Evolutionary conservation across 2,329 filamentous ascomycete genomes (phyloP), one percentile per base, ranked within the genome.

Genomic region (Davidsoniella australis): DNA sequence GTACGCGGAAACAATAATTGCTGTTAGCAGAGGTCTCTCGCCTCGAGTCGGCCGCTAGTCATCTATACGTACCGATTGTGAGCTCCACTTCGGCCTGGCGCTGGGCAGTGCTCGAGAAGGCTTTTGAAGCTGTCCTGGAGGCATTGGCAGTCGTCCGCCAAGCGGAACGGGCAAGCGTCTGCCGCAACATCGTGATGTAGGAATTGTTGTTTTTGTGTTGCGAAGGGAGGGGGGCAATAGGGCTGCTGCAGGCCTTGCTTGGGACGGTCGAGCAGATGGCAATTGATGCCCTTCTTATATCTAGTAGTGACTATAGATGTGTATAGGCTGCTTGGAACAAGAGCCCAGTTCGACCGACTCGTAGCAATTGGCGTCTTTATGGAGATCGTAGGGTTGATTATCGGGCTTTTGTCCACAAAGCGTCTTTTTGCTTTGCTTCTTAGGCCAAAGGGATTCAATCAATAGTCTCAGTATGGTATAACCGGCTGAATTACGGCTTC

Each of bases 11-110:
- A 26, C 14, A 37, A 33, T 12, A 40, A 38, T 43, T 38, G 12
- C 41, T 20, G 40, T 42, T 48, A 48, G 61, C 68, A 59, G 68
- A 63, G 59, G 54, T 54, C 37, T 26, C 39, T 54, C 44, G 41
- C 39, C 7, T 33, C 12, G 3, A 9, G 16, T 37, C n/a, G 10
- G 7, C 12, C n/a, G 16, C 33, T 38, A 40, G 29, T 12, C 29
- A 12, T 33, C 29, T 40, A 29, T 49, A 59, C 63, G 62, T 61
- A 93, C 85, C 86, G 73, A 95, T 79, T 62, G 89, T 98, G 67
- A 98, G 78, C 76, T 95, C 87, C 62, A 98, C 88, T 73, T 96
- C 87, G 59, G 87, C 89, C 60, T 76, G 76, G 66, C 86, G 78
- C 68, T 75, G 77, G 62, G 76, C 68, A 58, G 85, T 87, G 60